These are phyloP conservation scores for Glebionis coronaria DNA, from an alignment of 129 eudicot genomes.

Conservation along the genomic window DNA sequence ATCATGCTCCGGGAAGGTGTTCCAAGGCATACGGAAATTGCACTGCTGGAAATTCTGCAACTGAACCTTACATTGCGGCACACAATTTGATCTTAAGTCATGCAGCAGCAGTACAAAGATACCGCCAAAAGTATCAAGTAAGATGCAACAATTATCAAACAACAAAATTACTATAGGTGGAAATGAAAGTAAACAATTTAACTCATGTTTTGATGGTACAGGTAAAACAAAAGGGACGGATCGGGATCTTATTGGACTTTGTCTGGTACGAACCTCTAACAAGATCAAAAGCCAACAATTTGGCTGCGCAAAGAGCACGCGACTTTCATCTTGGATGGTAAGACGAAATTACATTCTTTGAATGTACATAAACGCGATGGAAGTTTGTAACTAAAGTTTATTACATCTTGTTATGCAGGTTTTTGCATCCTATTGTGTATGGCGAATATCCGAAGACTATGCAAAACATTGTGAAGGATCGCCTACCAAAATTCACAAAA, in stretches of 20 bases:
- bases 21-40: slow-evolving; percentile 81
- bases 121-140: slow-evolving; percentile 71
- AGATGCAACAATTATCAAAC: neutral
- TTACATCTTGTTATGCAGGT: slow-evolving; percentile 42
- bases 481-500: slow-evolving; percentile 74
- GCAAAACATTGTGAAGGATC: slow-evolving; percentile 67
- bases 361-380: neutral
- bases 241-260: slow-evolving; percentile 83
- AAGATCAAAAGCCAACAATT: slow-evolving; percentile 51
- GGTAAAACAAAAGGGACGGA: slow-evolving; percentile 72
- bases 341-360: neutral
- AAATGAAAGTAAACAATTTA: neutral
- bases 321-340: slow-evolving; percentile 97
- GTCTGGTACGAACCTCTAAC: slow-evolving; percentile 92
- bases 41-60: slow-evolving; percentile 65
- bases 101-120: slow-evolving; percentile 79
- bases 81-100: slow-evolving; percentile 75
- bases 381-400: neutral
- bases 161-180: neutral
- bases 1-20: slow-evolving; percentile 82
- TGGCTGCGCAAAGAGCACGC: slow-evolving; percentile 89
- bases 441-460: slow-evolving; percentile 89
- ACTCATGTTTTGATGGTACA: slow-evolving; percentile 15
- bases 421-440: slow-evolving; percentile 78
- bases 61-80: slow-evolving; percentile 83